Percentiles rank a stretch among this genome's conserved stretches.
These are phyloP conservation scores for Sordaria brevicollis DNA, from an alignment of 495 filamentous ascomycete species.

Conservation along the genomic window DNA sequence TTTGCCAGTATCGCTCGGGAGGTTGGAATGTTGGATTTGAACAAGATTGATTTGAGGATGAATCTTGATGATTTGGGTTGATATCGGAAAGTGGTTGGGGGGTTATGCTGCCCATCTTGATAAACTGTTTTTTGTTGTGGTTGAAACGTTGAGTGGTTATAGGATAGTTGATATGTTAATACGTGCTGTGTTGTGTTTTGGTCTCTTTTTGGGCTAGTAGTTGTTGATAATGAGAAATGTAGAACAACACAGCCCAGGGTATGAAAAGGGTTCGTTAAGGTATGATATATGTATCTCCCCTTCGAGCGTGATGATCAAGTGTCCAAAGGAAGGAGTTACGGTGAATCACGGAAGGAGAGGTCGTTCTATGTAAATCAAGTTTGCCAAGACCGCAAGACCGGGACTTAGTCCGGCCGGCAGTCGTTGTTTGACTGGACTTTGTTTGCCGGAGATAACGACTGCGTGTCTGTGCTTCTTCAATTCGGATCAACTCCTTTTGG, in stretches of 20 bases:
- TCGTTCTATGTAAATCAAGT: not conserved
- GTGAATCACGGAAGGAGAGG: not conserved
- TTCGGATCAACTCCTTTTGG: not conserved
- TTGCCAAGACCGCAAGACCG: not conserved
- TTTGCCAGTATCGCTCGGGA: conserved; percentile 77
- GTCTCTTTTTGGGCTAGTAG: no score
- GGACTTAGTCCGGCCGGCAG: not conserved
- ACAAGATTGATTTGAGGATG: no score
- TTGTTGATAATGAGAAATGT: no score
- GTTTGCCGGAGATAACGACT: not conserved
- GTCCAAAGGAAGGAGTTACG: not conserved
- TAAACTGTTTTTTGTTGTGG: not conserved
- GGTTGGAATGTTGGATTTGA: conserved; percentile 36
- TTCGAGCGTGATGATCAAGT: not conserved
- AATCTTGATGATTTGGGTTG: not conserved
- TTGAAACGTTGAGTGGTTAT: not conserved
- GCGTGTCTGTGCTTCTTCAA: not conserved
- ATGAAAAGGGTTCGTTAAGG: no score
- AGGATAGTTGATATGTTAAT: not conserved
- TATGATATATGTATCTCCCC: no score
- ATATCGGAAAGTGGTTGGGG: not conserved
- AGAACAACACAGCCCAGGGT: no score
- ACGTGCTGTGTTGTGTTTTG: no score
- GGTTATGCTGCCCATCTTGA: conserved; percentile 16
- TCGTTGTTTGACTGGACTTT: no score